phyloP scores from a whole-genome alignment of 345 rosid species.

The Aegle marmelos region DNA sequence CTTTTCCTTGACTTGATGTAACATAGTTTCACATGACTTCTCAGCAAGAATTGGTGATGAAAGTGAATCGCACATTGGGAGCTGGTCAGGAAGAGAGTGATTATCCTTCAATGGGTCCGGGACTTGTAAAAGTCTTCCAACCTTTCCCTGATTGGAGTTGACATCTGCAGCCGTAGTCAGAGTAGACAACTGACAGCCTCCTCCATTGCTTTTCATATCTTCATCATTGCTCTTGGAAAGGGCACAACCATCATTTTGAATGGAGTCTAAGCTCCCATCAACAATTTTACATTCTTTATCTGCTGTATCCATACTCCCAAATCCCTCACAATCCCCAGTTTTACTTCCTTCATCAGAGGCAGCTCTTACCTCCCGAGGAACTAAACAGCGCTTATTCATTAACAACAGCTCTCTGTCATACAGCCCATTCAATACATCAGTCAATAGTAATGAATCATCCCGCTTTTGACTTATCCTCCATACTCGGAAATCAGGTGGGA shows the following conservation, averaged over 20 bases:
- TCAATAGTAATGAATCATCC: conserved; percentile 66
- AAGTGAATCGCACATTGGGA: conserved; percentile 34
- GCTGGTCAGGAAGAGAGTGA: conserved; percentile 32
- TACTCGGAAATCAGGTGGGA: conserved; percentile 67
- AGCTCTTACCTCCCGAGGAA: conserved; percentile 16
- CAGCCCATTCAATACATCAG: conserved; percentile 61
- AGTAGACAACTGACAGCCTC: conserved; percentile 39
- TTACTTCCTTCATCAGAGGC: conserved; percentile 23
- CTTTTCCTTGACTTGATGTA: conserved; percentile 27
- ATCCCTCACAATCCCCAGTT: conserved; percentile 20
- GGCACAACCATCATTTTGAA: conserved; percentile 30
- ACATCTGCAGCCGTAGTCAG: conserved; percentile 30
- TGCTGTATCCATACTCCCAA: conserved; percentile 16
- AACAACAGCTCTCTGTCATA: conserved; percentile 27
- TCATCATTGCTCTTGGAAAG: conserved; percentile 24
- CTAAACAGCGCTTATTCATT: conserved; percentile 14
- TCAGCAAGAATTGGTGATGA: conserved; percentile 35
- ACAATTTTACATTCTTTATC: conserved; percentile 20
- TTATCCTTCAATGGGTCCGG: conserved; percentile 29
- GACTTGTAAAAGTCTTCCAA: conserved; percentile 24
- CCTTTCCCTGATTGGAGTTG: conserved; percentile 31
- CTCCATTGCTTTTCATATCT: conserved; percentile 28
- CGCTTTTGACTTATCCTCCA: conserved; percentile 68
- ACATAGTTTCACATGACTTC: conserved; percentile 24
- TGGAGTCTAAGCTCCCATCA: conserved; percentile 25